These are phyloP conservation scores for Moelleriella libera DNA, from an alignment of 2,329 filamentous ascomycete species.

Conservation along the genomic window DNA sequence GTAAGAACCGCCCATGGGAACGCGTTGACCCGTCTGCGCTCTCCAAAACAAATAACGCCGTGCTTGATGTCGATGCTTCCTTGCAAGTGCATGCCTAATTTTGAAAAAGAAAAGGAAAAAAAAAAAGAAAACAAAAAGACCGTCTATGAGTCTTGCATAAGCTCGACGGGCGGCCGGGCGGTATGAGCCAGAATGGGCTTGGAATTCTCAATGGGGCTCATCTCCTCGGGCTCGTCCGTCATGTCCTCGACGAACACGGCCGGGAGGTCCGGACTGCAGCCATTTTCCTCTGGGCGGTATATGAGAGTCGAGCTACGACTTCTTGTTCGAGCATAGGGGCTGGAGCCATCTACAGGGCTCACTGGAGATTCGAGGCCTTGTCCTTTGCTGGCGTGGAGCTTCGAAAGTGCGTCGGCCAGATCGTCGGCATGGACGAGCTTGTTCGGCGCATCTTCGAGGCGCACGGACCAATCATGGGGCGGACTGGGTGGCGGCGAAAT, in stretches of 20 bases:
- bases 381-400: slow-evolving; percentile 35
- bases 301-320: slow-evolving; percentile 53
- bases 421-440: slow-evolving; percentile 57
- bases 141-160: slow-evolving; percentile 34
- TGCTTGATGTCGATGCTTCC: too few species aligned
- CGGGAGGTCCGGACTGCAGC: slow-evolving; percentile 40
- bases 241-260: slow-evolving; percentile 55
- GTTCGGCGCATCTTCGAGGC: slow-evolving; percentile 55
- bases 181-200: slow-evolving; percentile 46
- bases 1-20: too few species aligned
- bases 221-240: slow-evolving; percentile 37
- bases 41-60: too few species aligned
- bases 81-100: too few species aligned
- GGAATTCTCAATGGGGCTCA: slow-evolving; percentile 25
- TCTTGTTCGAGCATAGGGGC: slow-evolving; percentile 19
- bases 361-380: slow-evolving; percentile 12
- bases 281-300: slow-evolving; percentile 45
- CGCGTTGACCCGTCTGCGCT: too few species aligned
- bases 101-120: too few species aligned
- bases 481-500: slow-evolving; percentile 56
- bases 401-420: slow-evolving; percentile 50
- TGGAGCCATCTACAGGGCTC: slow-evolving; percentile 15
- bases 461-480: slow-evolving; percentile 55
- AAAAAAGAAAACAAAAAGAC: too few species aligned
- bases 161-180: slow-evolving; percentile 47